Conservation (phyloP, 1,284 basidiomycete species). For the Sporisorium iseilematis-ciliati region DNA sequence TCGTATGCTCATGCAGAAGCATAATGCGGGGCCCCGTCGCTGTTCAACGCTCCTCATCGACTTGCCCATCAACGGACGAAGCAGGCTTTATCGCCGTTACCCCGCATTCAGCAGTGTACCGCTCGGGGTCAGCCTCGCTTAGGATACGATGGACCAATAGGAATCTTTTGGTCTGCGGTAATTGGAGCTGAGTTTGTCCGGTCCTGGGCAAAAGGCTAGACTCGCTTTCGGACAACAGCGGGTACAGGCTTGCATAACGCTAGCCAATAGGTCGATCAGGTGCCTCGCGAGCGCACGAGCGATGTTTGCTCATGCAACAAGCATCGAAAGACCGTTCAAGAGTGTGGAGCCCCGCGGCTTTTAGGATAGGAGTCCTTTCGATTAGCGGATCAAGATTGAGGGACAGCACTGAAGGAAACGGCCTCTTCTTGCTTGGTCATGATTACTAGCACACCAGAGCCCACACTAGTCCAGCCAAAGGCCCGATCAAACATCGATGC, state of each 20-base stretch:
- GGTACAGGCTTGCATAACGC: not conserved
- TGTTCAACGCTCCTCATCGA: not conserved
- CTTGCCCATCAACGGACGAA: not conserved
- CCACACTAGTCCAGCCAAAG: too few species aligned
- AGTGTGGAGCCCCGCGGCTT: not conserved
- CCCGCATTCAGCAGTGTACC: not conserved
- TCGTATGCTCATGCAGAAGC: constrained; percentile 1
- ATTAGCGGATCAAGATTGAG: too few species aligned
- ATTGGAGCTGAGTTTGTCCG: too few species aligned
- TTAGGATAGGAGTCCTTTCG: not conserved
- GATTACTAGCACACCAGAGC: not conserved
- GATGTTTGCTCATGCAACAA: not conserved
- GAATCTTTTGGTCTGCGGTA: too few species aligned
- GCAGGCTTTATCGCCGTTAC: not conserved
- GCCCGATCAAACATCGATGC: not conserved
- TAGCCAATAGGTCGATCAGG: not conserved
- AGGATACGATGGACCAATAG: too few species aligned
- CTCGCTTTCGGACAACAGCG: not conserved
- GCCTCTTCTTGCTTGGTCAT: not conserved
- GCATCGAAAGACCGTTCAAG: not conserved
- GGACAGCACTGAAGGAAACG: too few species aligned
- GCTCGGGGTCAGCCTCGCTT: not conserved
- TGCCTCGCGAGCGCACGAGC: not conserved
- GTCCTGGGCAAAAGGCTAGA: not conserved
- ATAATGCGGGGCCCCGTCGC: constrained; percentile 11